Evolutionary conservation across 805 yeast species (phyloP), one percentile per base, ranked within the genome.

Genomic region (Candida insectalens): DNA sequence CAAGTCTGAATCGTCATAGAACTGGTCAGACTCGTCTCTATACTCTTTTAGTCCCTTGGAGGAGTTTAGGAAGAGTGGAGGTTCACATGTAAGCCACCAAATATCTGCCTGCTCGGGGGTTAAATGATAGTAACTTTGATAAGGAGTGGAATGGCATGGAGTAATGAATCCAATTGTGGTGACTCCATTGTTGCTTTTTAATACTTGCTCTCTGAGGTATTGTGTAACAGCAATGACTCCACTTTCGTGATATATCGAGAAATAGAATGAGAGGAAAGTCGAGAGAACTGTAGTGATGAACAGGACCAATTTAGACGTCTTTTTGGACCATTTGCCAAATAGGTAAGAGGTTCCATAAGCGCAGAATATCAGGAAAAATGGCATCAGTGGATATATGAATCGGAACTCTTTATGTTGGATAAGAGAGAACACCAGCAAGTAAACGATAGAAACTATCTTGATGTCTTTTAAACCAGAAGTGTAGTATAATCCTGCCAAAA

Each of bases 121-220:
- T 16, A 82, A 59, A 49, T 88, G 95, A 27, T 92, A 57, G 50
- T 81, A 76, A 18, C 92, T 73, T 50, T 85, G 95, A 77, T 92
- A 83, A 2, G 98, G 99, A 0, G 96, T 89, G 0, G 97, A 88
- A 55, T 92, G 99, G 48, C 99, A 92, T 0, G 99, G 98, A 50
- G 88, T 85, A 12, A 92, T 55, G 45, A 92, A 83, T 0, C 96
- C 95, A 19, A 88, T 58, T 3, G 57, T 46, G 22, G 62, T 32
- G 16, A 15, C 18, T 14, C 14, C 19, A 6, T 14, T n/a, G 13
- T 14, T 7, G 22, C 17, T 51, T 4, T 34, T 16, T 5, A 45
- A 29, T 4, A 51, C 42, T 9, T 41, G 33, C 5, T 47, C 39
- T 27, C 76, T 65, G 16, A 88, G 47, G 31, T 62, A 65, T 10